Evolutionary conservation across 208 protist genomes (phyloP), one percentile per base, ranked within the genome.

Genomic region (Acanthamoeba royreba): DNA sequence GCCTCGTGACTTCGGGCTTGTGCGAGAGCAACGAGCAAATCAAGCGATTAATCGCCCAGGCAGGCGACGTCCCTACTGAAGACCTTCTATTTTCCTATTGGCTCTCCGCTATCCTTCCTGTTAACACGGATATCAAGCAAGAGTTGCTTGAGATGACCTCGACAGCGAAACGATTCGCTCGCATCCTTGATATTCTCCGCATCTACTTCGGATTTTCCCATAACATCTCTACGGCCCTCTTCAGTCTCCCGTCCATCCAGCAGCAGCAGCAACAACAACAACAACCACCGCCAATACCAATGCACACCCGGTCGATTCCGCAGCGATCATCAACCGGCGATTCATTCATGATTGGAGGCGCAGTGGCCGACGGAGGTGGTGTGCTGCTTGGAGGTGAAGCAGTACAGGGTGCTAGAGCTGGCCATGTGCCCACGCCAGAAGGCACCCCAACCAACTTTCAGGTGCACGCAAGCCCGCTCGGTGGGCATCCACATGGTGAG

Each of bases 141-240:
- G 46, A 86, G 43, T 47, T 86, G 77, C 77, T 86, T 19, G 77
- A 86, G 77, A 77, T 77, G 63, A 77, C 63, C 33, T 77, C 63
- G 4, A 77, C 63, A 35, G 43, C 63, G 8, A 5, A 35, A 35
- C 63, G 63, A 22, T 77, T 77, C 63, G 63, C 63, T 15, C 22
- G 63, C 17, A 77, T 77, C 63, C 63, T 77, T 35, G 63, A 77
- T 35, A 77, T 77, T 35, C 4, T 77, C 5, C 63, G 63, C 35
- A 77, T 77, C 35, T 77, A 77, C 63, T 77, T 77, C 43, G 63
- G 63, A 28, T 33, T 77, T 35, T 77, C 63, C 63, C 43, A 77
- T 35, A 77, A 77, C 63, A 35, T 35, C 25, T 35, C 15, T 11
- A 28, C 63, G 63, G 8, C 63, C n/a, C n/a, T n/a, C 63, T 77